Conservation (phyloP, 192 early-diverging fungal species). For the Backusella luteola region DNA sequence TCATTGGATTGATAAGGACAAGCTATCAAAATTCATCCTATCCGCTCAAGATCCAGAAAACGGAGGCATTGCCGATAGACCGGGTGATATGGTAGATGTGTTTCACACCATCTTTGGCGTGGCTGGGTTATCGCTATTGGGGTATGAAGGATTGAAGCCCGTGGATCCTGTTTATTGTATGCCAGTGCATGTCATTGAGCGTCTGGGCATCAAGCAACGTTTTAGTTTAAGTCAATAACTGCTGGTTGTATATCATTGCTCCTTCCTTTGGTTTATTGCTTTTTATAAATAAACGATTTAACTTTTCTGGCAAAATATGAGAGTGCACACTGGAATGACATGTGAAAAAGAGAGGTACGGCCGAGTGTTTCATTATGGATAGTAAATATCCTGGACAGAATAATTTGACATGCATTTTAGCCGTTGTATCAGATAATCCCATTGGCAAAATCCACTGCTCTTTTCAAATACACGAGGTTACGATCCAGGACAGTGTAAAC, state of each 20-base stretch:
- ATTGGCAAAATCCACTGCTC: constrained; percentile 85
- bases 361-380: constrained; percentile 83
- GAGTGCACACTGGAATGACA: constrained; percentile 87
- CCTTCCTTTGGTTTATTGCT: too few relatives aligned
- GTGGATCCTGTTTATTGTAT: constrained; percentile 95
- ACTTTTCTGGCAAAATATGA: constrained; percentile 68
- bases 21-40: constrained; percentile 79
- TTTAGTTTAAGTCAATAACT: neutral
- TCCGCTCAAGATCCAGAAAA: constrained; percentile 77
- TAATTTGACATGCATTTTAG: constrained; percentile 59
- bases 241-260: constrained; percentile 59
- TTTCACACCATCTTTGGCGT: constrained; percentile 98
- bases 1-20: constrained; percentile 84
- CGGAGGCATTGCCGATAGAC: constrained; percentile 94
- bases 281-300: too few relatives aligned
- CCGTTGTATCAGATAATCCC: constrained; percentile 79
- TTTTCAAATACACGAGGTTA: constrained; percentile 90
- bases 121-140: constrained; percentile 83
- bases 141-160: constrained; percentile 67
- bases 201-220: neutral
- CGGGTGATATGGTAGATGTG: constrained; percentile 89
- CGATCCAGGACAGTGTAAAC: too few relatives aligned
- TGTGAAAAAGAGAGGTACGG: constrained; percentile 92
- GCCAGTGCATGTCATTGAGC: constrained; percentile 60
- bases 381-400: constrained; percentile 81